Base-by-base conservation (phyloP, 495 filamentous ascomycete species). In the Hamigera avellanea region DNA sequence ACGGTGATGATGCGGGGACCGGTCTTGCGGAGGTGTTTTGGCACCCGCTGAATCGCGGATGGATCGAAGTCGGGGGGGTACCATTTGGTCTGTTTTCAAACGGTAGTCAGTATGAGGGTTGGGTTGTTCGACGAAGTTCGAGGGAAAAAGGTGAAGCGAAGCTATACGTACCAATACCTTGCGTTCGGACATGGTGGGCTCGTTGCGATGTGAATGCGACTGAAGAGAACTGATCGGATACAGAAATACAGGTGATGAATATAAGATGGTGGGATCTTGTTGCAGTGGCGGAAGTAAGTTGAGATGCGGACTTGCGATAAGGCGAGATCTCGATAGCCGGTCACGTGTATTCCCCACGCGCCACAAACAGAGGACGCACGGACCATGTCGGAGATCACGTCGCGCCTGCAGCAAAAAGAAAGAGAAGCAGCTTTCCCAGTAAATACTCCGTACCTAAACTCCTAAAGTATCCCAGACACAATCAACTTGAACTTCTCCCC, bases 1-100 rank as follows among this genome's bases (percentile, higher is more conserved):
- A 95, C 86, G 3, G 81, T 85, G 50, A 88, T 83, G 14, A 85
- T 73, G 43, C 88, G 89, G 3, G 83, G 83, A 4, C 84, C 85
- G 23, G 73, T 63, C 23, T 57, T 40, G 14, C 54, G 48, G 5
- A 59, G 48, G 36, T 75, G 67, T 49, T 89, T 91, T 19, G 78
- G 76, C 3, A 75, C 75, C 32, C 86, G 81, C 36, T 72, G 67
- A 64, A 89, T 78, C 46, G 80, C 80, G 18, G 76, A 80, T 13
- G 93, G 93, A 63, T 99, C 93, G 62, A 96, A 99, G 59, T 99
- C 93, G 16, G 93, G 86, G 25, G 91, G 91, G 57, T 93, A 96
- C 71, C 91, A 84, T 55, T 84, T 83, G 14, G 65, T 57, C n/a
- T 17, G 25, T 26, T 26, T 26, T 26, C 12, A n/a, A n/a, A n/a